Percentiles rank a stretch among this genome's conserved stretches.
Evolutionary conservation across 345 rosid genomes (phyloP).

Genomic region (Atalantia buxifolia): DNA sequence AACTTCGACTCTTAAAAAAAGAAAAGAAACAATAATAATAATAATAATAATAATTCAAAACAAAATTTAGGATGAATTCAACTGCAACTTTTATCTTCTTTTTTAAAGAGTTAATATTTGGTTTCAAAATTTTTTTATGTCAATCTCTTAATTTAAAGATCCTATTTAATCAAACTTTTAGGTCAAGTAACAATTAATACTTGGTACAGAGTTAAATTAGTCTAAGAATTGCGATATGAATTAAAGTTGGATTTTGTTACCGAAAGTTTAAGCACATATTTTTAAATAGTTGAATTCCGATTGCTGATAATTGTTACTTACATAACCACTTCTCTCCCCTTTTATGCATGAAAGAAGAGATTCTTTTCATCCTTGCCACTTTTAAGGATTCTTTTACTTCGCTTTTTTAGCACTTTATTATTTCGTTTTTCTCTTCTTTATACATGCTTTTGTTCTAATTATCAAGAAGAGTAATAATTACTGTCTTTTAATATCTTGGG

Average conservation of each 20-base stretch:
- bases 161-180: too few species aligned
- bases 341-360: background rate
- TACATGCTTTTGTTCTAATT: too few species aligned
- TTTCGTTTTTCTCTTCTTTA: background rate
- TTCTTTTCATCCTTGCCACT: background rate
- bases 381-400: background rate
- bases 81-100: too few species aligned
- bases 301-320: background rate
- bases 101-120: too few species aligned
- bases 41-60: too few species aligned
- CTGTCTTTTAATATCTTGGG: too few species aligned
- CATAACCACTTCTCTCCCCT: constrained; percentile 1
- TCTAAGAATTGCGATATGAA: background rate
- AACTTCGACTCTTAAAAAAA: too few species aligned
- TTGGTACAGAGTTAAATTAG: background rate
- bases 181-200: background rate
- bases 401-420: background rate
- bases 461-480: too few species aligned
- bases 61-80: too few species aligned
- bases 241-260: background rate
- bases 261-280: background rate
- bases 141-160: background rate
- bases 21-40: too few species aligned
- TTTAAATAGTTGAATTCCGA: constrained; percentile 2
- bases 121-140: too few species aligned